These are phyloP conservation scores for Neofusicoccum ribis DNA, from an alignment of 2,329 filamentous ascomycete species.

Conservation along the genomic window DNA sequence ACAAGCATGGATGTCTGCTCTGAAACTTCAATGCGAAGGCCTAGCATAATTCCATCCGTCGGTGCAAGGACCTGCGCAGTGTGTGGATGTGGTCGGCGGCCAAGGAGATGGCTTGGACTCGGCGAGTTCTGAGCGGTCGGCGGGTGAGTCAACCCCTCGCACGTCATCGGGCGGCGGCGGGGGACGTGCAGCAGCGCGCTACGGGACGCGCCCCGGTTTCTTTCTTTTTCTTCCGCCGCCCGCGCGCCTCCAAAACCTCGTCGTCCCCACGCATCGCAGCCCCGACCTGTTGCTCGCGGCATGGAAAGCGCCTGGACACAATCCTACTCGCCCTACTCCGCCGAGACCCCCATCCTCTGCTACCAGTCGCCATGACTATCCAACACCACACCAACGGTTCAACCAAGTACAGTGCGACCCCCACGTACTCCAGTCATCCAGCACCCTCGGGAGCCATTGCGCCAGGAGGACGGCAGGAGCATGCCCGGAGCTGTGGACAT, in stretches of 20 bases:
- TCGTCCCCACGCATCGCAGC: constrained; percentile 4
- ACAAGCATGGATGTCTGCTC: no score
- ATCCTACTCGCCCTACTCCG: constrained; percentile 20
- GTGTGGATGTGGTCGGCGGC: no score
- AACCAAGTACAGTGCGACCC: constrained; percentile 17
- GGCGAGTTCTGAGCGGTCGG: background rate
- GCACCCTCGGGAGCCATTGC: background rate
- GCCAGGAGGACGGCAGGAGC: background rate
- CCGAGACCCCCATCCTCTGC: constrained; percentile 19
- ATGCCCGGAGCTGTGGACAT: background rate
- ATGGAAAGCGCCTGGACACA: constrained; percentile 14
- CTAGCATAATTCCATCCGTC: no score
- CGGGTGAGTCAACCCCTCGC: constrained; percentile 9
- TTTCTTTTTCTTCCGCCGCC: background rate
- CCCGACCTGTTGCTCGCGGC: constrained; percentile 3
- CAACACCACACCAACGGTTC: constrained; percentile 9
- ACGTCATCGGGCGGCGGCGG: constrained; percentile 2
- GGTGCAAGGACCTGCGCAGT: no score
- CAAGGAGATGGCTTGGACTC: background rate
- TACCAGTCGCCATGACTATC: constrained; percentile 21
- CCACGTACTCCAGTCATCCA: background rate
- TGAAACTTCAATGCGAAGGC: no score
- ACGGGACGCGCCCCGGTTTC: background rate
- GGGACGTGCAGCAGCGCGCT: background rate
- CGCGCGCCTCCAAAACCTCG: background rate